These are phyloP conservation scores for Aspergillus melleus DNA, from an alignment of 2,329 filamentous ascomycete species.

Conservation along the genomic window DNA sequence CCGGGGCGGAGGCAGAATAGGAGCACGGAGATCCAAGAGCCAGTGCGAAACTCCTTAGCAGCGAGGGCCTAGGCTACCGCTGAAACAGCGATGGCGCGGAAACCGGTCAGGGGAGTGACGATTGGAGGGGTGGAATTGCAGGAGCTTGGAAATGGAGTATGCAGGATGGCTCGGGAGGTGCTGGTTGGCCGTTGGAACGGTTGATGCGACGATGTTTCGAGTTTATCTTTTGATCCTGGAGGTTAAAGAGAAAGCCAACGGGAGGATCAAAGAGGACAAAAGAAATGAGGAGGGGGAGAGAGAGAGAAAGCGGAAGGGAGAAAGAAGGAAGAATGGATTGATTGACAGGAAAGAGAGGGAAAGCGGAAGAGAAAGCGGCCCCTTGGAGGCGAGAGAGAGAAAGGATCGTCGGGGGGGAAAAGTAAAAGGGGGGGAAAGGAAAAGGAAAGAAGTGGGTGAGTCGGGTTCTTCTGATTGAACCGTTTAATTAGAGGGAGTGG, in stretches of 20 bases:
- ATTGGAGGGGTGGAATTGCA: constrained; percentile 16
- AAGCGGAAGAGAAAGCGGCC: neutral
- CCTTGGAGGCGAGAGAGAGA: constrained; percentile 4
- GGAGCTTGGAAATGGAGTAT: constrained; percentile 8
- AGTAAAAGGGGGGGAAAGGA: neutral
- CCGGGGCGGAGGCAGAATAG: constrained; percentile 7
- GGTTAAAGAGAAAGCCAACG: constrained; percentile 1
- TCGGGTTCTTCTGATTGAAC: neutral
- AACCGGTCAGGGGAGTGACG: constrained; percentile 15
- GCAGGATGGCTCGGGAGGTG: neutral
- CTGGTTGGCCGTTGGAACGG: neutral
- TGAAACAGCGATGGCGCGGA: constrained; percentile 27
- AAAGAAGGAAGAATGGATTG: constrained; percentile 6
- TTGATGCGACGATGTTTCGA: neutral
- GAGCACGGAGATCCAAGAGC: constrained; percentile 8
- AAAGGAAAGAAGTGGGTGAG: constrained; percentile 5
- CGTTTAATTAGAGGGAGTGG: neutral
- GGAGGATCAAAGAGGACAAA: constrained; percentile 5
- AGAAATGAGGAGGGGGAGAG: constrained; percentile 6
- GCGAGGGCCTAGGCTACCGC: constrained; percentile 6
- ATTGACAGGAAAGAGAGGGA: constrained; percentile 4
- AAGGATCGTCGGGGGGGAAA: constrained; percentile 6
- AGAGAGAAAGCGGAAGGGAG: constrained; percentile 12
- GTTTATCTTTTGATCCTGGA: neutral
- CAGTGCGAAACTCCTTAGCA: constrained; percentile 1